Evolutionary conservation across 2,329 filamentous ascomycete species (phyloP).

Genomic region (Lizonia empirigonia): DNA sequence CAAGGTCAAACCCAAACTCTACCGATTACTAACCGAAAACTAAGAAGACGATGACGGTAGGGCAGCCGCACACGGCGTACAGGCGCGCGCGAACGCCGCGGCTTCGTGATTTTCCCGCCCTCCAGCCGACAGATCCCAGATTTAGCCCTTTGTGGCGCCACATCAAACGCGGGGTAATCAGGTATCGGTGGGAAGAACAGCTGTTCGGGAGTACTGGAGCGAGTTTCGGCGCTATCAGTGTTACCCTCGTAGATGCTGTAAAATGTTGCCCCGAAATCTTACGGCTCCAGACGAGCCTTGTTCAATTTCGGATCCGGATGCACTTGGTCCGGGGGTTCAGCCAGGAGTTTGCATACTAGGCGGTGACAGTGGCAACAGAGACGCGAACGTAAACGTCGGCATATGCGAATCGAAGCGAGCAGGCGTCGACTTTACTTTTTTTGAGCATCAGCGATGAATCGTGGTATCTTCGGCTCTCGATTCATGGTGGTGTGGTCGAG

Average conservation of each 20-base stretch:
- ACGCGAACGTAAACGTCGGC: neutral
- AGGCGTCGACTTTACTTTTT: neutral
- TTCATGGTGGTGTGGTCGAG: slow-evolving; percentile 10
- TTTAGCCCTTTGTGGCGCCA: slow-evolving; percentile 3
- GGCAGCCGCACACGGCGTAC: neutral
- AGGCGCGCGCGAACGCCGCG: neutral
- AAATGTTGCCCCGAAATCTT: neutral
- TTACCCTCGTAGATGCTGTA: neutral
- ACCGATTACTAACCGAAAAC: neutral
- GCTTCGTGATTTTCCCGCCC: slow-evolving; percentile 1
- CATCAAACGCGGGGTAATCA: slow-evolving; percentile 13
- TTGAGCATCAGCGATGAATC: slow-evolving; percentile 4
- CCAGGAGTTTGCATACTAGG: neutral
- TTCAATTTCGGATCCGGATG: neutral
- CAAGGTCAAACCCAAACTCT: neutral
- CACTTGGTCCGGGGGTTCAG: neutral
- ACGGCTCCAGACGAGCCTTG: neutral
- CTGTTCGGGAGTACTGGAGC: neutral
- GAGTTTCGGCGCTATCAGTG: neutral
- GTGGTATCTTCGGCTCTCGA: neutral
- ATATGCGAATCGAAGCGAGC: neutral
- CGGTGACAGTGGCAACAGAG: neutral
- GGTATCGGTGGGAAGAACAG: slow-evolving; percentile 1
- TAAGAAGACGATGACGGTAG: neutral
- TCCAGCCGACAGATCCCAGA: slow-evolving; percentile 9